Evolutionary conservation across 2,329 filamentous ascomycete species (phyloP).

Genomic region (Fusarium armeniacum): DNA sequence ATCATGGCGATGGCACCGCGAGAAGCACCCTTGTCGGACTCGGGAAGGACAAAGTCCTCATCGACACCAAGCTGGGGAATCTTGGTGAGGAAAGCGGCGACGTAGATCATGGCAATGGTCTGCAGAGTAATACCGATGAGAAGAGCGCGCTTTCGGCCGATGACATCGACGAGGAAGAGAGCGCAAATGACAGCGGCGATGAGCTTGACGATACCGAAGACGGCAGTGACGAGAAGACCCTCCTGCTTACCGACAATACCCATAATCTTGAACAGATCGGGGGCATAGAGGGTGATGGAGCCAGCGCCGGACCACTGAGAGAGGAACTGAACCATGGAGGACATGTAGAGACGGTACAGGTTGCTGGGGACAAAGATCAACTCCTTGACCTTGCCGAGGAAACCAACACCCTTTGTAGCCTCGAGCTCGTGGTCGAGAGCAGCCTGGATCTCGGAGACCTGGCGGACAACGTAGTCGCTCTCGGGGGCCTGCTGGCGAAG

Average conservation of each 20-base stretch:
- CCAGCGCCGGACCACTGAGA: constrained; percentile 81
- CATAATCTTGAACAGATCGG: constrained; percentile 79
- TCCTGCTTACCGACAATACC: constrained; percentile 77
- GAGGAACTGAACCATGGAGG: constrained; percentile 77
- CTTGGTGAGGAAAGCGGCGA: constrained; percentile 72
- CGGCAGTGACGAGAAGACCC: constrained; percentile 78
- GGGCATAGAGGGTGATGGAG: constrained; percentile 82
- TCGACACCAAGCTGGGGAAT: constrained; percentile 70
- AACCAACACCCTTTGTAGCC: constrained; percentile 75
- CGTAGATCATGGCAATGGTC: constrained; percentile 72
- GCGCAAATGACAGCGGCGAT: constrained; percentile 76
- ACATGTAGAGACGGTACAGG: constrained; percentile 79
- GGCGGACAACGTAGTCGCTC: constrained; percentile 71
- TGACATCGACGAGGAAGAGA: constrained; percentile 82
- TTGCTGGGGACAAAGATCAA: constrained; percentile 77
- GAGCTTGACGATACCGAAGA: constrained; percentile 83
- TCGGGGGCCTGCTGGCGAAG: constrained; percentile 72
- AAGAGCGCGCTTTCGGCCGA: constrained; percentile 79
- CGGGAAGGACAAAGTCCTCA: constrained; percentile 62
- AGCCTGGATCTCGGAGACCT: constrained; percentile 74
- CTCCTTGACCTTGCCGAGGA: constrained; percentile 76
- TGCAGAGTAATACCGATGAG: constrained; percentile 73
- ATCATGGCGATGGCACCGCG: constrained; percentile 80
- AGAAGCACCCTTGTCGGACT: constrained; percentile 67
- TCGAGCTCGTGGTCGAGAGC: constrained; percentile 79